A percentile compares a stretch with the other conserved stretches of the same genome.
These are phyloP conservation scores for Adansonia digitata DNA, from an alignment of 345 rosid genomes.

Conservation along the genomic window DNA sequence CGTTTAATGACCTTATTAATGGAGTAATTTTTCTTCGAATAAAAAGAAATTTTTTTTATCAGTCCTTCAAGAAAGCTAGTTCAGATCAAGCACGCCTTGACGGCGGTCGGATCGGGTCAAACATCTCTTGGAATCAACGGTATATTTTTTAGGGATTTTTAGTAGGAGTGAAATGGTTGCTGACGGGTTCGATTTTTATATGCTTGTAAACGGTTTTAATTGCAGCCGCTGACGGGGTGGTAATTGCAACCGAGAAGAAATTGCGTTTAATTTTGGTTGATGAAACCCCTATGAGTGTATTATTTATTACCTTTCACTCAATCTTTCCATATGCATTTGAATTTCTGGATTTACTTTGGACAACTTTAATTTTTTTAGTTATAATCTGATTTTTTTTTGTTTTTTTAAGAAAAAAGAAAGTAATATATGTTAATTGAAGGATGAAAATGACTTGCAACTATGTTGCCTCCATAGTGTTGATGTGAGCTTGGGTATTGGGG, in stretches of 20 bases:
- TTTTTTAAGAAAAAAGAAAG: background rate
- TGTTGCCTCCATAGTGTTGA: background rate
- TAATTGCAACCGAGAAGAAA: conserved; percentile 90
- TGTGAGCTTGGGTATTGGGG: background rate
- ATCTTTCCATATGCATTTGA: background rate
- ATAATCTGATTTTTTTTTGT: background rate
- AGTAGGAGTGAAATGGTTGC: background rate
- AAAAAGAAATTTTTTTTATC: background rate
- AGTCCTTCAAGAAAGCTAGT: conserved; percentile 99
- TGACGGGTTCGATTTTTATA: background rate
- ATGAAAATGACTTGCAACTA: background rate
- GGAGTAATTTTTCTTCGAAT: background rate
- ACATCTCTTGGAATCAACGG: conserved; percentile 95
- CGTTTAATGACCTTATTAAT: background rate
- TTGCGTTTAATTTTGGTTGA: conserved; percentile 89
- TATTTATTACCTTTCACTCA: background rate
- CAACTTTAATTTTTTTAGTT: no score
- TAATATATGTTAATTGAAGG: background rate
- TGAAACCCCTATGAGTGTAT: conserved; percentile 66
- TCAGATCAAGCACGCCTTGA: conserved; percentile 93
- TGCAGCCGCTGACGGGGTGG: conserved; percentile 92
- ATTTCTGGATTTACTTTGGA: background rate
- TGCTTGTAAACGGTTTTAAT: background rate
- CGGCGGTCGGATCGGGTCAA: conserved; percentile 93
- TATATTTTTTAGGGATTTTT: conserved; percentile 7